These are phyloP conservation scores for Ogataea corticis DNA, from an alignment of 805 yeast species.

Conservation along the genomic window DNA sequence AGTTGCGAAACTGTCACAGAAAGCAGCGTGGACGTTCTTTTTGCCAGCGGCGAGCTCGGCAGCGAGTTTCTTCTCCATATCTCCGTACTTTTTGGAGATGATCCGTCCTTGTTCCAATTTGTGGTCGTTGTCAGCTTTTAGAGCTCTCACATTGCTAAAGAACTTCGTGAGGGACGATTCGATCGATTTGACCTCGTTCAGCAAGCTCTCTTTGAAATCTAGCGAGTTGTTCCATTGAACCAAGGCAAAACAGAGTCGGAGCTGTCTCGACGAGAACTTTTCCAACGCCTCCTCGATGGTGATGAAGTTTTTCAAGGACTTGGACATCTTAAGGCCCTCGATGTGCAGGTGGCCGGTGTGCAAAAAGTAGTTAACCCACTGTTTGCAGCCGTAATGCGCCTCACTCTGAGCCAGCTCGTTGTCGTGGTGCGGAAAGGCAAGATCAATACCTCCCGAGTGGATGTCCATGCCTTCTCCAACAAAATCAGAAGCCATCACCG, in stretches of 20 bases:
- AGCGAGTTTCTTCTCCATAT: constrained; percentile 53
- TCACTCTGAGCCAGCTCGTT: constrained; percentile 97
- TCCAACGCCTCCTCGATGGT: constrained; percentile 88
- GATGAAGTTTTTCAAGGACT: constrained; percentile 90
- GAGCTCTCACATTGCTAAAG: constrained; percentile 84
- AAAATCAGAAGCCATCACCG: constrained; percentile 95
- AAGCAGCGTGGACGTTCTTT: constrained; percentile 65
- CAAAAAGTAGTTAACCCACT: constrained; percentile 96
- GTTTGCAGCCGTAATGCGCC: constrained; percentile 83
- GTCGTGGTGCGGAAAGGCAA: constrained; percentile 99
- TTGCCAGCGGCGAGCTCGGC: constrained; percentile 49
- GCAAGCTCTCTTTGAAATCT: constrained; percentile 83
- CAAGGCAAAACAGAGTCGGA: constrained; percentile 86
- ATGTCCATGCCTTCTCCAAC: constrained; percentile 85
- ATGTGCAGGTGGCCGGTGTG: constrained; percentile 98
- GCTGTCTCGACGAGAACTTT: constrained; percentile 72
- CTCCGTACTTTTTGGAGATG: constrained; percentile 62
- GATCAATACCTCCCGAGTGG: constrained; percentile 95
- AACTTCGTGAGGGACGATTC: constrained; percentile 80
- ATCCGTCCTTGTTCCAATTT: constrained; percentile 46
- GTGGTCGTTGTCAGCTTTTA: constrained; percentile 64
- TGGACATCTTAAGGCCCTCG: constrained; percentile 98
- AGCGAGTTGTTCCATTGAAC: constrained; percentile 91
- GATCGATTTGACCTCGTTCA: constrained; percentile 71
- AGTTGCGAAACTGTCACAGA: constrained; percentile 86